These are phyloP conservation scores for Mortierella sp. DNA, from an alignment of 371 early-diverging fungal genomes.

Conservation along the genomic window DNA sequence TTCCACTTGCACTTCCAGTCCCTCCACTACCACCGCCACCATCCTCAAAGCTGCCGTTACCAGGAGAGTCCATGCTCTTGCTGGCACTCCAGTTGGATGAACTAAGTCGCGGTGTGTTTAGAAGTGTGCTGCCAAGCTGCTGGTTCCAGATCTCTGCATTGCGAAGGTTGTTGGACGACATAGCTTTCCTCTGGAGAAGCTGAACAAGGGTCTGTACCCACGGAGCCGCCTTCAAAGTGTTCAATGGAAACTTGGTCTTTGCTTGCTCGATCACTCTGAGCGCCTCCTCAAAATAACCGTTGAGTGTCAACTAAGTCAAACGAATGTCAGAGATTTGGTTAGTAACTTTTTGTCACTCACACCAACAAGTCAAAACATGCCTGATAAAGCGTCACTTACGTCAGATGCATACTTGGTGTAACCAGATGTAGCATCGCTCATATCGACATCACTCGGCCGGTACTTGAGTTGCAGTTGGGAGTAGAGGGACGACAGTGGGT, in stretches of 20 bases:
- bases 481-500: conserved; percentile 39
- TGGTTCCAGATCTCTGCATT: conserved; percentile 41
- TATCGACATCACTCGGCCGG: conserved; percentile 31
- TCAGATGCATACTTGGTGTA: conserved; percentile 42
- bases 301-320: conserved; percentile 18
- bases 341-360: too few species aligned
- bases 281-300: conserved; percentile 40
- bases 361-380: not conserved
- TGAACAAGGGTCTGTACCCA: conserved; percentile 51
- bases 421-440: conserved; percentile 31
- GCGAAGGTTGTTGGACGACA: conserved; percentile 27
- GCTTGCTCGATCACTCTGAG: conserved; percentile 47
- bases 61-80: not conserved
- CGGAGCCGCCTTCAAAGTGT: conserved; percentile 32
- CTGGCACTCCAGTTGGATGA: not conserved
- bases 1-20: not conserved
- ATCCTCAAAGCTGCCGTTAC: not conserved
- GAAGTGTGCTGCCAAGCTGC: conserved; percentile 30
- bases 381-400: conserved; percentile 14
- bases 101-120: conserved; percentile 18
- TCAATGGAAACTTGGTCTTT: conserved; percentile 32
- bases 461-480: conserved; percentile 45
- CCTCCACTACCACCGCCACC: not conserved
- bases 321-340: not conserved
- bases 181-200: conserved; percentile 39